A percentile compares a stretch with the other conserved stretches of the same genome.
Conservation (phyloP, 2,329 filamentous ascomycete genomes). For the Colletotrichum tropicale region DNA sequence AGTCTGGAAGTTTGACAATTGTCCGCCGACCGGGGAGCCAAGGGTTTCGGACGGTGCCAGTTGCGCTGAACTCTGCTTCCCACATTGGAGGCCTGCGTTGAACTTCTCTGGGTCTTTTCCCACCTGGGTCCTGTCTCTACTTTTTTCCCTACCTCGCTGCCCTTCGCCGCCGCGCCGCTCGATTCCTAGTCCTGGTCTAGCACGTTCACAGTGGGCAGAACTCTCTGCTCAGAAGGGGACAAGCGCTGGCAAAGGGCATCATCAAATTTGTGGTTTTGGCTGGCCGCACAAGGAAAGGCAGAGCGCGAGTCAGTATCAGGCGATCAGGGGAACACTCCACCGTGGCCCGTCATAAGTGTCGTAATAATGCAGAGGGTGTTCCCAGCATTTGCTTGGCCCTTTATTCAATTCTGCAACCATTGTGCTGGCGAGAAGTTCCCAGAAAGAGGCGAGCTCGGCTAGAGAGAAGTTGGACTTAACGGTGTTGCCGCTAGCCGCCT, state of each 20-base stretch:
- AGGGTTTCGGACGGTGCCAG: background rate
- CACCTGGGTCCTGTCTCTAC: background rate
- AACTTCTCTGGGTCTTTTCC: background rate
- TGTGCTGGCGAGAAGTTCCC: too few species aligned
- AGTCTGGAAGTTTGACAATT: background rate
- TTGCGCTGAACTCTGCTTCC: background rate
- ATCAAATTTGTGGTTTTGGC: background rate
- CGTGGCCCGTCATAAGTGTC: conserved; percentile 9
- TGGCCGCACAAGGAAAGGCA: background rate
- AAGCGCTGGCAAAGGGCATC: background rate
- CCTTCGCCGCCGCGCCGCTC: background rate
- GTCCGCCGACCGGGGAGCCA: background rate
- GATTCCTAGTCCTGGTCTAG: background rate
- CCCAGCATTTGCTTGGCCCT: background rate
- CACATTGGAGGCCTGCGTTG: conserved; percentile 2
- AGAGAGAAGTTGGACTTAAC: background rate
- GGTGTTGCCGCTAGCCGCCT: conserved; percentile 7
- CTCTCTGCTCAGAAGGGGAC: background rate
- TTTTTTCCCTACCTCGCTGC: background rate
- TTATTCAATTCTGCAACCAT: background rate
- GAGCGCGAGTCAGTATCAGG: conserved; percentile 10
- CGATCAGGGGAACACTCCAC: conserved; percentile 12
- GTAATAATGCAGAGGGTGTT: conserved; percentile 3
- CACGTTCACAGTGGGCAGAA: background rate
- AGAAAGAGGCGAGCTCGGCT: background rate